Evolutionary conservation across 140 eudicot species (phyloP), one percentile per base, ranked within the genome.

Genomic region (Ambrosia hybrid): DNA sequence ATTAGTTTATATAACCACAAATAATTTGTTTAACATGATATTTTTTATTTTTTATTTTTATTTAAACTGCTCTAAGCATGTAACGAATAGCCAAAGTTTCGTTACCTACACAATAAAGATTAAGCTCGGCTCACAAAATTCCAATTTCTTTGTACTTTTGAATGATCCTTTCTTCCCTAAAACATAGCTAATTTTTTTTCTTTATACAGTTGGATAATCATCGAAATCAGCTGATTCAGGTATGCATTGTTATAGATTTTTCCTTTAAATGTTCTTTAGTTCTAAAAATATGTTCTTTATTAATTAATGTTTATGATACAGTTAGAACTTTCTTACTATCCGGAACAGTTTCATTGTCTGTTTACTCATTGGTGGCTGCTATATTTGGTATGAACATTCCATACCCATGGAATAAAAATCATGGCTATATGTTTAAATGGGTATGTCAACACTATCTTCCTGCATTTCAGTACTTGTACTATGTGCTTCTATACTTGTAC

Each of bases 301-400:
- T 62, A 9, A 49, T 38, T 14, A 46, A 49, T 11, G 59, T 70
- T 77, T 5, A 49, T 73, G 66, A 49, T 72, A 83, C 81, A 91
- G 96, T 79, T 92, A 62, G 98, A 92, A 83, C 92, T 92, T 89
- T 92, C 80, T 86, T 92, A 5, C 83, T 91, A 76, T 85, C 95
- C 0, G 96, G 95, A 53, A 92, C 95, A 36, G 86, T 92, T 2
- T 85, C 92, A 51, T 72, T 92, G 77, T 85, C 98, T 33, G 76
- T 92, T 68, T 92, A 87, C 79, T 89, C 98, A 12, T 51, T 92
- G 72, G 82, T 87, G 56, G 96, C 90, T 68, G 96, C 96, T 30
- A 85, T 92, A 57, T 92, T 92, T 56, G 98, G 98, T 38, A 92
- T 92, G 98, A 87, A 92, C 67, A 87, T 92, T 65, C 98, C 95